Base-by-base conservation (phyloP, 1,284 basidiomycete genomes). In the Earliella scabrosa region DNA sequence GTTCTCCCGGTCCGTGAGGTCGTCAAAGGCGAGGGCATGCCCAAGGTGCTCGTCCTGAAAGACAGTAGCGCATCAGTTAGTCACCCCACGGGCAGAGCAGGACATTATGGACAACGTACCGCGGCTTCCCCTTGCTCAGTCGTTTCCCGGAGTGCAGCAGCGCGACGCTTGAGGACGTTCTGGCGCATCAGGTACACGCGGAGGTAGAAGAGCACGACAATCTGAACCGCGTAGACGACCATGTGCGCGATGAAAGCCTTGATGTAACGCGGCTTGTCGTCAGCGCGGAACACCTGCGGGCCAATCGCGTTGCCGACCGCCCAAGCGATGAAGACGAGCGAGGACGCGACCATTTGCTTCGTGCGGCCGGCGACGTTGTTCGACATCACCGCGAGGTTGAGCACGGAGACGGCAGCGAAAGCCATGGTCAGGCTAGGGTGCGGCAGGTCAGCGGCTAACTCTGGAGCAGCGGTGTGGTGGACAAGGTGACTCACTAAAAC, bases 191-290 rank as follows among this genome's bases (percentile, higher is more conserved):
- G 32, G 41, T 48, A 48, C 21, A 77, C 31, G 18, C 82, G 77
- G 36, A 82, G 70, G 44, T 74, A 63, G 11, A 77, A 59, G 44
- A 82, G 77, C 4, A 74, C 67, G 10, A 64, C 64, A 23, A 82
- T 68, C 60, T 82, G 81, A 24, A 82, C 62, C 23, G 72, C 77
- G 56, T 82, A 82, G 52, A 82, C 72, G 32, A 78, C 72, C 31
- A 82, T 73, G 52, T 84, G 82, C 1, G 72, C 77, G 29, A 78
- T 68, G 59, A 82, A 82, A 1, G 80, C 81, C 39, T 74, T 76
- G 53, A 76, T 70, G 62, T 83, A 83, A 24, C 77, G 74, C 23
- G 81, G 81, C 0, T 67, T 65, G 63, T 82, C 81, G 53, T 77
- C 72, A 39, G 71, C 71, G 29, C 74, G 75, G 68, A 82, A 82